phyloP scores from a whole-genome alignment of 306 rosid genomes.

The Glycine soja region DNA sequence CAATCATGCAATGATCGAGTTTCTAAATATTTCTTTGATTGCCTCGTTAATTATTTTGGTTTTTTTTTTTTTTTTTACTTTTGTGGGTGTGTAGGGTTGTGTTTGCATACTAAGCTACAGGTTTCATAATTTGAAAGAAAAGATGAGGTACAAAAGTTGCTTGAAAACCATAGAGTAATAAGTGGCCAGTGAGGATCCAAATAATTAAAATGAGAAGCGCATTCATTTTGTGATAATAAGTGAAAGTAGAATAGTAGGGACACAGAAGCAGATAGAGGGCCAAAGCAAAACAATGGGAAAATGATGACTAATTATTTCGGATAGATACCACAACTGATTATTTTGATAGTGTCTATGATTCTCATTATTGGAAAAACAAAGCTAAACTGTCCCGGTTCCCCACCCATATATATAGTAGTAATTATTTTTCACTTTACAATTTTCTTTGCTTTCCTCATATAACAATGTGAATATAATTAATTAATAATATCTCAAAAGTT shows the following conservation, averaged over 20 bases:
- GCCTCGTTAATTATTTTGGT: not conserved
- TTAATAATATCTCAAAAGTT: conserved; percentile 46
- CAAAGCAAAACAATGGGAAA: conserved; percentile 69
- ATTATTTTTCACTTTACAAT: conserved; percentile 63
- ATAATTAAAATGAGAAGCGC: conserved; percentile 52
- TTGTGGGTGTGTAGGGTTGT: conserved; percentile 19
- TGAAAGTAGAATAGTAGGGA: conserved; percentile 69
- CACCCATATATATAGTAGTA: conserved; percentile 53
- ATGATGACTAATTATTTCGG: conserved; percentile 88
- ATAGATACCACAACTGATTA: conserved; percentile 81
- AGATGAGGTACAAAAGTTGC: conserved; percentile 55
- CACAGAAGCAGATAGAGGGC: conserved; percentile 59
- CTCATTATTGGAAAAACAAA: conserved; percentile 78
- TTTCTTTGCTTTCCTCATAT: conserved; percentile 54
- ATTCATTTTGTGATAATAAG: conserved; percentile 67
- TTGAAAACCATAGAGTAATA: conserved; percentile 57
- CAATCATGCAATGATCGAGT: conserved; percentile 11
- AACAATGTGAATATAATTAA: conserved; percentile 41
- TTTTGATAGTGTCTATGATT: conserved; percentile 76
- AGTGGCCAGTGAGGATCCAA: conserved; percentile 60
- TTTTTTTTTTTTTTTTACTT: not conserved
- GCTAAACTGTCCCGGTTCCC: conserved; percentile 71
- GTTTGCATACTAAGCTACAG: conserved; percentile 41
- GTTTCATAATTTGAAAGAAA: conserved; percentile 54
- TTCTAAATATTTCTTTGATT: conserved; percentile 14